Conservation (phyloP, 495 filamentous ascomycete genomes). For the Thermothielavioides terrestris region DNA sequence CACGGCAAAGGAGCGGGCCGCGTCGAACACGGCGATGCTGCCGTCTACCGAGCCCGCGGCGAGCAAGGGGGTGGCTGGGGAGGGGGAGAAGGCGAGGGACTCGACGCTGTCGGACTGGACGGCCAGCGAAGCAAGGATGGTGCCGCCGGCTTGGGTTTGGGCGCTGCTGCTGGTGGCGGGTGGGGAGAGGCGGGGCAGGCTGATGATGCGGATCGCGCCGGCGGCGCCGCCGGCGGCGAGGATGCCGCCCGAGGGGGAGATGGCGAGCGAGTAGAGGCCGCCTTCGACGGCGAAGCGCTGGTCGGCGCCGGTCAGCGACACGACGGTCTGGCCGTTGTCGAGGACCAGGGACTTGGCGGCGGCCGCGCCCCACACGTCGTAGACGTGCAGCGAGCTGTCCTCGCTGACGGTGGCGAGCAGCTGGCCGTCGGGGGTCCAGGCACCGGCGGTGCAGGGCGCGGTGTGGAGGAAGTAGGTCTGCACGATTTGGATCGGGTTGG, state of each 20-base stretch:
- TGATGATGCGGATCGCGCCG: slow-evolving; percentile 73
- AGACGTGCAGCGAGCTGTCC: slow-evolving; percentile 82
- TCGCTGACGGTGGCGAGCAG: slow-evolving; percentile 85
- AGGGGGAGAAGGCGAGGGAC: slow-evolving; percentile 68
- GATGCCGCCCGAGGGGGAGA: slow-evolving; percentile 68
- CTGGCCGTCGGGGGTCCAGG: slow-evolving; percentile 83
- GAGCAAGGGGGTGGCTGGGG: slow-evolving; percentile 50
- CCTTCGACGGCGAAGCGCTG: slow-evolving; percentile 88
- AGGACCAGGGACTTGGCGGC: slow-evolving; percentile 63
- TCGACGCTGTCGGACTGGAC: slow-evolving; percentile 66
- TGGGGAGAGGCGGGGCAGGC: slow-evolving; percentile 63
- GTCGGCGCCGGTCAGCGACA: slow-evolving; percentile 72
- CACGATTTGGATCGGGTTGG: slow-evolving; percentile 60
- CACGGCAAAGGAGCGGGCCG: slow-evolving; percentile 70
- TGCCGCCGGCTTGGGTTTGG: slow-evolving; percentile 62
- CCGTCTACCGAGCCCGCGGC: slow-evolving; percentile 89
- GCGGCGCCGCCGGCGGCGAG: slow-evolving; percentile 81
- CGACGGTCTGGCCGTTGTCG: slow-evolving; percentile 62
- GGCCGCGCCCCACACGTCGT: slow-evolving; percentile 82
- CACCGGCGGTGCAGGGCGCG: slow-evolving; percentile 74
- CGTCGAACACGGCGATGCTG: slow-evolving; percentile 80
- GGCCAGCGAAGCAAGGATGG: slow-evolving; percentile 61
- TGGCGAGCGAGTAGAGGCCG: slow-evolving; percentile 75
- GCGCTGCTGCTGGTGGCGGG: slow-evolving; percentile 32
- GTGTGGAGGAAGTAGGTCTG: slow-evolving; percentile 91